Evolutionary conservation across 148 eudicot species (phyloP).

Genomic region (Tetragonia tetragonoides): DNA sequence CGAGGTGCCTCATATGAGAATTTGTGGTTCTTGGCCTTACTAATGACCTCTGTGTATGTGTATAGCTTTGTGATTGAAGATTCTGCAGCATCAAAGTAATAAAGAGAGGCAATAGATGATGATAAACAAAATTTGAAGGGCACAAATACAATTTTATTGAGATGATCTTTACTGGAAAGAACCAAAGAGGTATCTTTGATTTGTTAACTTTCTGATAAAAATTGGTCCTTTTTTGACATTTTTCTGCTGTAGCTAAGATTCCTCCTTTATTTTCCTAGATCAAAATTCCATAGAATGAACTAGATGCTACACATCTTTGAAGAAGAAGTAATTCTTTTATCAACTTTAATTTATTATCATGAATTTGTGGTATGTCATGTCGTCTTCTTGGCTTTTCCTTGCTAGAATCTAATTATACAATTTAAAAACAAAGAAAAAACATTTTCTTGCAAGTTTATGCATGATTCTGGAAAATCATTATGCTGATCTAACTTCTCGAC

Average conservation of each 20-base stretch:
- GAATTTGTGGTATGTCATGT: not conserved
- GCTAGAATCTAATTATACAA: conserved; percentile 4
- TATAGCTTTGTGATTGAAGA: conserved; percentile 15
- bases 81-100: conserved; percentile 21
- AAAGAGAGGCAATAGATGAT: not conserved
- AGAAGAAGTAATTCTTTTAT: too few relatives aligned
- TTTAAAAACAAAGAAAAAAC: too few relatives aligned
- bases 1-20: too few relatives aligned
- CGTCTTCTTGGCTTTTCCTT: not conserved
- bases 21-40: conserved; percentile 5
- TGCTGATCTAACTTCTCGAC: too few relatives aligned
- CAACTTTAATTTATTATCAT: conserved; percentile 5
- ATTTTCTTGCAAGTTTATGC: too few relatives aligned
- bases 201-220: conserved; percentile 14
- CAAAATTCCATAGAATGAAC: conserved; percentile 16
- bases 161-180: not conserved
- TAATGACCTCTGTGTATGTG: not conserved
- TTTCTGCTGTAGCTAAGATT: conserved; percentile 17
- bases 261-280: not conserved
- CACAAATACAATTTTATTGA: conserved; percentile 1
- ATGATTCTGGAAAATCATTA: too few relatives aligned
- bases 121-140: conserved; percentile 1
- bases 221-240: not conserved
- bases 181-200: conserved; percentile 15
- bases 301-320: conserved; percentile 15